These are phyloP conservation scores for Castanea sativa DNA, from an alignment of 306 rosid genomes.

Conservation along the genomic window DNA sequence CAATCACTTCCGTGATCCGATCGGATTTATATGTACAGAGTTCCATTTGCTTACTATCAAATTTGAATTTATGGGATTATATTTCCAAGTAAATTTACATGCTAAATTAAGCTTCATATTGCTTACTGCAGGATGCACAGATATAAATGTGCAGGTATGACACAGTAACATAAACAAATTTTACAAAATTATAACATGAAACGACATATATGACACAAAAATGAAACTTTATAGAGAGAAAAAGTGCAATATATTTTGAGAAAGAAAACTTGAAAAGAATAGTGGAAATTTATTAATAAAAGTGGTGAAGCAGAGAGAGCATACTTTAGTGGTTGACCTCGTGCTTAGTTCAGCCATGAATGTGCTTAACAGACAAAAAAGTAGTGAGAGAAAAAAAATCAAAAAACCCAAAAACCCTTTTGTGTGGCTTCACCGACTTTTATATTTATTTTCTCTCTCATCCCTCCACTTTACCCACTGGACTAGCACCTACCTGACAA, in stretches of 20 bases:
- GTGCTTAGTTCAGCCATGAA: slow-evolving; percentile 51
- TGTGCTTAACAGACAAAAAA: slow-evolving; percentile 36
- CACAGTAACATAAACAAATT: accelerated
- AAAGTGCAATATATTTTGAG: background rate
- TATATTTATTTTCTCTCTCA: background rate
- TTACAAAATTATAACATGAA: too few species aligned
- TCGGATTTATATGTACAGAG: background rate
- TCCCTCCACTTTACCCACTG: slow-evolving; percentile 21
- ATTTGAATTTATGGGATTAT: background rate
- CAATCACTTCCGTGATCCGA: background rate
- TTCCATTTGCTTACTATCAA: background rate
- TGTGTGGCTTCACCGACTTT: slow-evolving; percentile 29
- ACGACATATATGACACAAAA: accelerated
- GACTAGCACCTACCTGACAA: slow-evolving; percentile 35
- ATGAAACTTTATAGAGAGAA: accelerated
- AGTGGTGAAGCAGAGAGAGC: slow-evolving; percentile 22
- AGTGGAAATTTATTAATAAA: background rate
- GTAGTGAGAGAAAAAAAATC: background rate
- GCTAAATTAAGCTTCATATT: background rate
- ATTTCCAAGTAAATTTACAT: background rate
- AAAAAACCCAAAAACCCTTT: slow-evolving; percentile 1
- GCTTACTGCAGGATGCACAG: too few species aligned
- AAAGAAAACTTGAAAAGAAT: too few species aligned
- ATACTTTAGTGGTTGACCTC: slow-evolving; percentile 69
- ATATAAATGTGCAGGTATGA: accelerated